Evolutionary conservation across 257 asterid species (phyloP).

Genomic region (Leptodermis oblonga): DNA sequence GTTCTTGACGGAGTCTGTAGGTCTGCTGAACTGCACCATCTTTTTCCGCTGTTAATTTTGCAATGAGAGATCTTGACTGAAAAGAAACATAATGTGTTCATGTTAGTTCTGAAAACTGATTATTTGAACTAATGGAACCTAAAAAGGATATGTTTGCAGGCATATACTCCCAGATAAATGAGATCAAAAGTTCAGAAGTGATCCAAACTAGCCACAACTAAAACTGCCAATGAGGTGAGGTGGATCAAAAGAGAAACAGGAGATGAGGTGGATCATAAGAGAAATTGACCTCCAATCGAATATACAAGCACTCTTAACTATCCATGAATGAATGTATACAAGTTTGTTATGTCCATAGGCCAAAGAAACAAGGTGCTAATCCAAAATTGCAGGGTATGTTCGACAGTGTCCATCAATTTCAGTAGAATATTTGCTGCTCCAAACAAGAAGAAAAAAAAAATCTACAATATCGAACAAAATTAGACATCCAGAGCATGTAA

Average conservation of each 20-base stretch:
- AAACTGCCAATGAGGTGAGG: not conserved
- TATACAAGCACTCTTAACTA: not conserved
- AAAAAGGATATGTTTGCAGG: not conserved
- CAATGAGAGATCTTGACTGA: slow-evolving; percentile 56
- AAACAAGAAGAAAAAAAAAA: not conserved
- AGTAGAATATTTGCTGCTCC: not conserved
- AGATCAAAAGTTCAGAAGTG: not conserved
- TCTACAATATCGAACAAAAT: not conserved
- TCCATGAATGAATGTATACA: not conserved
- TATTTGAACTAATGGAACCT: not conserved
- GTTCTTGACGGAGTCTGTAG: slow-evolving; percentile 64
- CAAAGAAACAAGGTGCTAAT: not conserved
- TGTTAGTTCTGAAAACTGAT: slow-evolving; percentile 4
- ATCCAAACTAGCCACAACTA: not conserved
- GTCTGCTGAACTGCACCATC: slow-evolving; percentile 52
- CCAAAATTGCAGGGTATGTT: not conserved
- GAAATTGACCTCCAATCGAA: not conserved
- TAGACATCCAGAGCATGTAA: not conserved
- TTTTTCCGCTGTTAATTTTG: slow-evolving; percentile 68
- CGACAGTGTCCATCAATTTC: not conserved
- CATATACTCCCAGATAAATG: not conserved
- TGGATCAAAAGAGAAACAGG: not conserved
- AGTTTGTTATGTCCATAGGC: not conserved
- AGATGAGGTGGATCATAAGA: not conserved
- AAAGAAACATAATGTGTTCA: slow-evolving; percentile 10